Evolutionary conservation across 805 yeast species (phyloP).

Genomic region (Lipomyces chichibuensis): DNA sequence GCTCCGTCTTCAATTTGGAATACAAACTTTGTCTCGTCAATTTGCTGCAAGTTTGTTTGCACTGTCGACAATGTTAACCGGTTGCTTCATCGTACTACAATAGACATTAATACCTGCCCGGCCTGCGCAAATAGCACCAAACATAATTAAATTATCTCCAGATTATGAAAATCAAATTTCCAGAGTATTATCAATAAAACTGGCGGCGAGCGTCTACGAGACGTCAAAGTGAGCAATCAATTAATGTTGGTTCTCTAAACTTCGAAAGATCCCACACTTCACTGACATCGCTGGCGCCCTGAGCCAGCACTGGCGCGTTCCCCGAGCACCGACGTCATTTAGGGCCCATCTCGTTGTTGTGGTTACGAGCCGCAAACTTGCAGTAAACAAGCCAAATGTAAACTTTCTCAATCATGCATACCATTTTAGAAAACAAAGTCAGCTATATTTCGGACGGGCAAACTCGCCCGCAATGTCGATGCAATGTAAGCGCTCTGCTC

Average conservation of each 20-base stretch:
- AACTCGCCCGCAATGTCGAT: background rate
- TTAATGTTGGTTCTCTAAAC: background rate
- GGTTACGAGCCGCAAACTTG: conserved; percentile 20
- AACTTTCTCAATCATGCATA: conserved; percentile 7
- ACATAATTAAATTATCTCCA: conserved; percentile 49
- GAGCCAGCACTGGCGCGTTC: too few relatives aligned
- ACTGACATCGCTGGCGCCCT: background rate
- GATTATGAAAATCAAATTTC: conserved; percentile 6
- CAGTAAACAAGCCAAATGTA: background rate
- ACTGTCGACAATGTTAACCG: conserved; percentile 31
- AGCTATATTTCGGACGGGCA: background rate
- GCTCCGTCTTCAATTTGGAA: conserved; percentile 65
- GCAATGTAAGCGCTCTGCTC: conserved; percentile 11
- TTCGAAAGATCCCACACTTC: background rate
- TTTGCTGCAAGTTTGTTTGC: conserved; percentile 54
- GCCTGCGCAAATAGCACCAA: conserved; percentile 77
- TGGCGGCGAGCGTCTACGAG: background rate
- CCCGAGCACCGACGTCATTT: too few relatives aligned
- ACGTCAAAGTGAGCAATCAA: background rate
- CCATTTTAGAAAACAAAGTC: background rate
- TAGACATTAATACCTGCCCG: conserved; percentile 51
- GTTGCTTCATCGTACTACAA: background rate
- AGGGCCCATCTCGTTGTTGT: background rate
- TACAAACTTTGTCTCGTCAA: conserved; percentile 69
- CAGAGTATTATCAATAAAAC: background rate